Base-by-base conservation (phyloP, 1,139 yeast genomes). In the Hansenula lynferdii region DNA sequence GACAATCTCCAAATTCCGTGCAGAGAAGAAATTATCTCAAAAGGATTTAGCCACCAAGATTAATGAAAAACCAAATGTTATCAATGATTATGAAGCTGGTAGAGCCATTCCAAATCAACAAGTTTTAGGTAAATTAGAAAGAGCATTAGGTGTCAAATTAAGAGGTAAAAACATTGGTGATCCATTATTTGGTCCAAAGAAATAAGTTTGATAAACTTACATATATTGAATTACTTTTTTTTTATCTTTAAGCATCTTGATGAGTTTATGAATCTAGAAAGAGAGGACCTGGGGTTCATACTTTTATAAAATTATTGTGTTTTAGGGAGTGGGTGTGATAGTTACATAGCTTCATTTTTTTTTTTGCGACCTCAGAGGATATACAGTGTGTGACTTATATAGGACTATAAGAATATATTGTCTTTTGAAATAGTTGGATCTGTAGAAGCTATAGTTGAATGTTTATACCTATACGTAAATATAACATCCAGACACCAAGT, bases 21-120 rank as follows among this genome's bases (percentile, higher is more conserved):
- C 80, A 57, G 97, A 86, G 48, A 89, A 89, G 75, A 77, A 78
- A 56, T 61, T 89, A 58, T 85, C 97, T 10, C 98, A 92, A 66
- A 92, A 92, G 73, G 98, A 92, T 53, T 75, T 92, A 57, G 98
- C 98, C 54, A 87, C 96, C 46, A 85, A 82, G 63, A 77, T 92
- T 59, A 90, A 89, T 62, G 98, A 92, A 69, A 92, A 92, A 71
- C 97, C 97, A 43, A 87, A 84, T 50, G 86, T 92, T 44, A 81
- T 92, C 57, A 90, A 89, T 67, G 98, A 92, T 60, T 92, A 92
- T 66, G 98, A 92, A 69, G 89, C 95, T 40, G 97, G 96, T 42
- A 80, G 96, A 62, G 98, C 96, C 38, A 80, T 85, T 49, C 98
- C 98, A 43, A 90, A 86, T 70, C 98, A 94, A 70, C 97, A 89